Evolutionary conservation across 306 rosid species (phyloP).

Genomic region (Carpinus fangiana): DNA sequence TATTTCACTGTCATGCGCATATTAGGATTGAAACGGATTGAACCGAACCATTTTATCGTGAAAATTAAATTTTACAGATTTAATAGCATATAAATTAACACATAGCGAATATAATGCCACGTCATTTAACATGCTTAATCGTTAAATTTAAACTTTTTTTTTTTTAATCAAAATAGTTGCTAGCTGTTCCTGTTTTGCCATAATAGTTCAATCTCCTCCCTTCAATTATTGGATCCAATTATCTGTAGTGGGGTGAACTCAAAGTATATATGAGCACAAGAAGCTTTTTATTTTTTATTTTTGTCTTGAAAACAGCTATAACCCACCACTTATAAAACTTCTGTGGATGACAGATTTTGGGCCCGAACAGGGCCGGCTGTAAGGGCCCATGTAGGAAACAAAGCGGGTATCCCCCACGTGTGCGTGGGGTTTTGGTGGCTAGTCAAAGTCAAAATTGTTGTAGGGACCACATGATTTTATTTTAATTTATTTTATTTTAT

Average conservation of each 20-base stretch:
- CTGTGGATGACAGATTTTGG: conserved; percentile 23
- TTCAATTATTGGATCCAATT: not conserved
- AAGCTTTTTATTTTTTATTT: not conserved
- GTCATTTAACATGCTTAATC: no score
- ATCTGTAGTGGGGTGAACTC: not conserved
- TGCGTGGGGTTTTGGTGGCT: conserved; percentile 16
- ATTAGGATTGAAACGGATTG: no score
- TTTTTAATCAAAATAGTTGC: no score
- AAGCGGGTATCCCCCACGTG: conserved; percentile 38
- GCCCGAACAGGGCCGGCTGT: conserved; percentile 18
- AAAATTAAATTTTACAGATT: no score
- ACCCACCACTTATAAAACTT: not conserved
- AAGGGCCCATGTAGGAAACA: conserved; percentile 30
- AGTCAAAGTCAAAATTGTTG: not conserved
- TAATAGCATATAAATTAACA: no score
- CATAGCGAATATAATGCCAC: no score
- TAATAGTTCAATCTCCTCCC: not conserved
- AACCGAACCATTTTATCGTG: no score
- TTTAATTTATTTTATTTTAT: not conserved
- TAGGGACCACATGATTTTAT: conserved; percentile 16
- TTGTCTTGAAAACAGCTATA: not conserved
- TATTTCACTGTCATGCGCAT: no score
- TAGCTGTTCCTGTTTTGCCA: no score
- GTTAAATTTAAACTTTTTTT: no score
- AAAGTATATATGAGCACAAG: not conserved